Evolutionary conservation across 805 yeast genomes (phyloP), one percentile per base, ranked within the genome.

Genomic region (Kuraishia ogatae): DNA sequence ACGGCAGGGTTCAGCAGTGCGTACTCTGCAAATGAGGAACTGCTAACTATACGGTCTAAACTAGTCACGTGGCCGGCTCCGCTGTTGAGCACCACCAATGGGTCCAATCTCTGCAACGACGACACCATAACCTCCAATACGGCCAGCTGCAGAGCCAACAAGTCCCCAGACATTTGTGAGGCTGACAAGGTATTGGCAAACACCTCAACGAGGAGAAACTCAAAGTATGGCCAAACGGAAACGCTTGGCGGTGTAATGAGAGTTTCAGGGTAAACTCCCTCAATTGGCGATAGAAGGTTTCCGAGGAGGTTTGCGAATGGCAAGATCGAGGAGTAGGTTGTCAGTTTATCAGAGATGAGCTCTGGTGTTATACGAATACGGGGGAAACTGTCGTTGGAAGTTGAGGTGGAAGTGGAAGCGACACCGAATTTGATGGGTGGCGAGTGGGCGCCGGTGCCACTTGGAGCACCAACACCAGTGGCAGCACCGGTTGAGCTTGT

Each of bases 1-100:
- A 87, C 74, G 1, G 89, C 86, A 2, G 94, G 94, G 56, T 87
- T 90, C 28, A 82, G 76, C 58, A 79, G 83, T 1, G 88, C 73
- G 61, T 74, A 85, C 2, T 72, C 67, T 19, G 71, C 68, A 54
- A 83, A 76, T 63, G 77, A 77, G 6, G 67, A 64, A 2, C 77
- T 71, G 2, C 70, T 67, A 1, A 79, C 76, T 48, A 83, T 64
- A 35, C 67, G 64, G 56, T 85, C 84, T 50, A 83, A 64, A 56
- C 81, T 80, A 56, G 57, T 68, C 54, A 60, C 58, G 54, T 53
- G 54, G 72, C 74, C 63, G 0, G 85, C 80, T 39, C 82, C 76
- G 11, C 84, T 74, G 56, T 81, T 77, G 54, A 80, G 64, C 48
- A 83, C 68, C 50, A 84, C 72, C 43, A 71, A 71, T 22, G 81